Conservation (phyloP, 352 stramenopile species). For the Pythium chondricola region DNA sequence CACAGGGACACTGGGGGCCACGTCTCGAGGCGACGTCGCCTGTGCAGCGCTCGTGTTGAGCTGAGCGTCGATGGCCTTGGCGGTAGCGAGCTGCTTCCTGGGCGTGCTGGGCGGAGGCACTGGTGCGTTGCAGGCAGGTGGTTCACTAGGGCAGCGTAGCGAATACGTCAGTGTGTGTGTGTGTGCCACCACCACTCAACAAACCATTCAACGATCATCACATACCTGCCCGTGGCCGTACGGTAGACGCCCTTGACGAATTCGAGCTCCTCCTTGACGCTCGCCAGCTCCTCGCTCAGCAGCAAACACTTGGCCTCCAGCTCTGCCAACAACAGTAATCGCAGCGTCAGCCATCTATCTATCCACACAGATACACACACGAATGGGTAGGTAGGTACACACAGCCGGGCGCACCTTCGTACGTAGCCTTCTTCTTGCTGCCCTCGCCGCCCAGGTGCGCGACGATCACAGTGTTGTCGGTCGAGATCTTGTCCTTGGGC, state of each 20-base stretch:
- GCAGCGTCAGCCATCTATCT: neutral
- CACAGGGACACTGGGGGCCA: no score
- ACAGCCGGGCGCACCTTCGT: conserved; percentile 18
- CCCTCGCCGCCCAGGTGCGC: conserved; percentile 45
- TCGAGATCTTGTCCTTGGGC: conserved; percentile 79
- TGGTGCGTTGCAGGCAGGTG: no score
- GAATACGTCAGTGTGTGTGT: neutral
- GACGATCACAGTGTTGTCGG: conserved; percentile 60
- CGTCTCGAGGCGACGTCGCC: no score
- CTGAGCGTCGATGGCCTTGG: conserved; percentile 21
- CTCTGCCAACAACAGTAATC: conserved; percentile 20
- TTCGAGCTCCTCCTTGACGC: conserved; percentile 31
- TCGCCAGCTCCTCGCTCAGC: conserved; percentile 38
- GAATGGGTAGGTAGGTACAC: no score
- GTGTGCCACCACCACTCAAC: conserved; percentile 1
- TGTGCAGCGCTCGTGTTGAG: conserved; percentile 1
- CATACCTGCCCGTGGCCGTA: conserved; percentile 38
- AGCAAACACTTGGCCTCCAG: conserved; percentile 45
- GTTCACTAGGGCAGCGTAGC: no score
- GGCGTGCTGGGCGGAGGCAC: conserved; percentile 33
- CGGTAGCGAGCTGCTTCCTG: conserved; percentile 27
- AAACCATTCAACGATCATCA: neutral
- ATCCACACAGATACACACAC: no score
- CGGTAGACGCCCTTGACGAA: conserved; percentile 53
- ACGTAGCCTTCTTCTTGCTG: conserved; percentile 31